A percentile compares a stretch with the other conserved stretches of the same genome.
These are phyloP conservation scores for Biscogniauxia sp. DNA, from an alignment of 2,329 filamentous ascomycete genomes.

Conservation along the genomic window DNA sequence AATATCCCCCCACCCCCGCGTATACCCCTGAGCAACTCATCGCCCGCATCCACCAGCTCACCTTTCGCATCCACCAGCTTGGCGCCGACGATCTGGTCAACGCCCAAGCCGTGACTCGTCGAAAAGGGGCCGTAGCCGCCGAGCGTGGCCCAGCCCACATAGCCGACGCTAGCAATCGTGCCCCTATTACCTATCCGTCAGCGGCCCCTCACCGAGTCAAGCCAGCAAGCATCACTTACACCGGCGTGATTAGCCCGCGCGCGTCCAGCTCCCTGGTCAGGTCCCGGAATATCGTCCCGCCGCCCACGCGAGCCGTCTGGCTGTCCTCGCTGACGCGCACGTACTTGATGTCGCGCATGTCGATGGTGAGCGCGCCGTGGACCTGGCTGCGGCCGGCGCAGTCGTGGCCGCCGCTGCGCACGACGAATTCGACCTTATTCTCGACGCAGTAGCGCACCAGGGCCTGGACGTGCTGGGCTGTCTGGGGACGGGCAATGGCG, in stretches of 20 bases:
- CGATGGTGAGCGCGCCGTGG: slow-evolving; percentile 33
- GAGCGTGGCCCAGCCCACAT: slow-evolving; percentile 34
- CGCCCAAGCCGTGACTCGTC: slow-evolving; percentile 33
- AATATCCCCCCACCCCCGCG: slow-evolving; percentile 40
- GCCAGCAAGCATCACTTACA: slow-evolving; percentile 12
- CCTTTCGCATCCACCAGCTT: slow-evolving; percentile 38
- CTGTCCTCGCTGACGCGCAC: slow-evolving; percentile 28
- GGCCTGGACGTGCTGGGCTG: slow-evolving; percentile 16
- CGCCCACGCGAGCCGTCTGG: slow-evolving; percentile 34
- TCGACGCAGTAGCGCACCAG: slow-evolving; percentile 19
- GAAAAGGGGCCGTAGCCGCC: slow-evolving; percentile 36
- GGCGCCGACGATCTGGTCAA: slow-evolving; percentile 37
- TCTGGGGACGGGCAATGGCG: slow-evolving; percentile 23
- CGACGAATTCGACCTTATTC: slow-evolving; percentile 22
- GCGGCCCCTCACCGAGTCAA: neutral
- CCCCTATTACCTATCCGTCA: slow-evolving; percentile 9
- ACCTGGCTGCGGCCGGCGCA: slow-evolving; percentile 33
- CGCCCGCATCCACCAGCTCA: slow-evolving; percentile 36
- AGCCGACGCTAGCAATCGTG: slow-evolving; percentile 30
- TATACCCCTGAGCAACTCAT: slow-evolving; percentile 36
- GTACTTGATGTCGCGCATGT: slow-evolving; percentile 36
- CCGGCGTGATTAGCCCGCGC: slow-evolving; percentile 30
- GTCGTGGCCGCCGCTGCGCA: slow-evolving; percentile 37
- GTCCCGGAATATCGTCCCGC: slow-evolving; percentile 33
- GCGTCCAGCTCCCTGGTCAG: slow-evolving; percentile 27